Evolutionary conservation across 2,329 filamentous ascomycete species (phyloP).

Genomic region (Penicillium sp.): DNA sequence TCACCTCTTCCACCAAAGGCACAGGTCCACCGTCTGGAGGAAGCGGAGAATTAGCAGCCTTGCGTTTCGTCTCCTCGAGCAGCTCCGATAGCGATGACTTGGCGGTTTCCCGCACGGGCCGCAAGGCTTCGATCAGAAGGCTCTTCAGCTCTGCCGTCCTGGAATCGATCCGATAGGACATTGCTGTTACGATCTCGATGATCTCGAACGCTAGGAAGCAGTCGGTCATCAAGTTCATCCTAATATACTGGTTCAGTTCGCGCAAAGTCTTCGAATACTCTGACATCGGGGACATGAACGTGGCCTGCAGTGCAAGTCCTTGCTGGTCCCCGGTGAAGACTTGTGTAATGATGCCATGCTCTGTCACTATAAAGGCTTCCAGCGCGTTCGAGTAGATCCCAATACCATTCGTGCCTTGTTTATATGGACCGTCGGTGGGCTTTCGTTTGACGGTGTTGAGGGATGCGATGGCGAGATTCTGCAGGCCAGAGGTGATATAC

Average conservation of each 20-base stretch:
- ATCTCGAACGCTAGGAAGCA: conserved; percentile 96
- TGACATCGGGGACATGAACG: conserved; percentile 75
- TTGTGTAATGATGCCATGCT: conserved; percentile 87
- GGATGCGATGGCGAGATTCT: conserved; percentile 86
- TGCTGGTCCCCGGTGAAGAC: conserved; percentile 88
- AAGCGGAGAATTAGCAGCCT: conserved; percentile 68
- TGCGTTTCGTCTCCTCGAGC: conserved; percentile 79
- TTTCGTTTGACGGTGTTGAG: conserved; percentile 80
- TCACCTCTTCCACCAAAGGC: conserved; percentile 78
- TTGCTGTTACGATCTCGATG: conserved; percentile 80
- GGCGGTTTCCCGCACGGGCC: conserved; percentile 88
- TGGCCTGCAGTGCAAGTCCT: conserved; percentile 75
- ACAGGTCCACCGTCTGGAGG: conserved; percentile 79
- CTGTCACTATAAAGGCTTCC: conserved; percentile 82
- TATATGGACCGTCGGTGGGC: conserved; percentile 78
- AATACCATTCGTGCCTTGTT: conserved; percentile 87
- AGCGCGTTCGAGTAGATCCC: conserved; percentile 85
- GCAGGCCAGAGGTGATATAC: conserved; percentile 80
- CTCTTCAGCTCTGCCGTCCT: conserved; percentile 85
- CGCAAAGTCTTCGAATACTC: conserved; percentile 85
- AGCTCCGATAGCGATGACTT: conserved; percentile 83
- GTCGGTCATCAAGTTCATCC: conserved; percentile 82
- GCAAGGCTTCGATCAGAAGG: conserved; percentile 80
- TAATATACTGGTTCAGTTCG: conserved; percentile 89
- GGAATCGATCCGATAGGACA: conserved; percentile 78